Evolutionary conservation across 345 rosid species (phyloP).

Genomic region (Noccaea caerulescens): DNA sequence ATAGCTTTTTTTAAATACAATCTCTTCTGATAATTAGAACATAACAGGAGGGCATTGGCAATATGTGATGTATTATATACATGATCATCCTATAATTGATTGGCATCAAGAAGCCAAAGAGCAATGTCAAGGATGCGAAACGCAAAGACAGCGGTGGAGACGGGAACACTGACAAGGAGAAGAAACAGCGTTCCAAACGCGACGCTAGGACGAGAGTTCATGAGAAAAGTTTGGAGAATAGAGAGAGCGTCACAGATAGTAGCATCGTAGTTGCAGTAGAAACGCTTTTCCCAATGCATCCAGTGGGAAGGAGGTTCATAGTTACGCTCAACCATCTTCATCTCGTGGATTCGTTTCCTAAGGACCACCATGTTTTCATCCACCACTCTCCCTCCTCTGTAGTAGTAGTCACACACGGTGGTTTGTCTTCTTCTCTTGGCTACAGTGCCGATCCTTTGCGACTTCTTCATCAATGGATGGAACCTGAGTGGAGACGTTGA

Average conservation of each 20-base stretch:
- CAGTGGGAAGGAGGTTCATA: constrained; percentile 63
- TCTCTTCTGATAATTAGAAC: neutral
- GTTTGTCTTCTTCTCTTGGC: constrained; percentile 20
- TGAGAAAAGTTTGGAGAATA: constrained; percentile 53
- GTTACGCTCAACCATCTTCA: constrained; percentile 66
- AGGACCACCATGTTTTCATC: constrained; percentile 71
- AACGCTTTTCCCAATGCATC: constrained; percentile 77
- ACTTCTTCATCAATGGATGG: constrained; percentile 18
- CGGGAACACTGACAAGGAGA: constrained; percentile 54
- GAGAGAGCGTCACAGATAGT: constrained; percentile 52
- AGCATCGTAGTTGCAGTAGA: constrained; percentile 51
- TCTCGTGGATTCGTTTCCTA: constrained; percentile 61
- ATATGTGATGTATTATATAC: too few species aligned
- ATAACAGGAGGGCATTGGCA: neutral
- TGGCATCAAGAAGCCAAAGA: constrained; percentile 11
- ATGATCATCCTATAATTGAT: constrained; percentile 27
- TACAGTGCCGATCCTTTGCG: constrained; percentile 3
- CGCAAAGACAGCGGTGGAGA: constrained; percentile 40
- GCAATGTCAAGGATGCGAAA: constrained; percentile 26
- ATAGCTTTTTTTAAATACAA: too few species aligned
- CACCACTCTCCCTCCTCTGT: constrained; percentile 48
- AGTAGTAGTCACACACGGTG: constrained; percentile 35
- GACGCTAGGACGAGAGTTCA: constrained; percentile 67
- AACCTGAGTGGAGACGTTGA: constrained; percentile 30
- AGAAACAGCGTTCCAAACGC: constrained; percentile 54